These are phyloP conservation scores for Sicyos baderoa DNA, from an alignment of 306 rosid genomes.

Conservation along the genomic window DNA sequence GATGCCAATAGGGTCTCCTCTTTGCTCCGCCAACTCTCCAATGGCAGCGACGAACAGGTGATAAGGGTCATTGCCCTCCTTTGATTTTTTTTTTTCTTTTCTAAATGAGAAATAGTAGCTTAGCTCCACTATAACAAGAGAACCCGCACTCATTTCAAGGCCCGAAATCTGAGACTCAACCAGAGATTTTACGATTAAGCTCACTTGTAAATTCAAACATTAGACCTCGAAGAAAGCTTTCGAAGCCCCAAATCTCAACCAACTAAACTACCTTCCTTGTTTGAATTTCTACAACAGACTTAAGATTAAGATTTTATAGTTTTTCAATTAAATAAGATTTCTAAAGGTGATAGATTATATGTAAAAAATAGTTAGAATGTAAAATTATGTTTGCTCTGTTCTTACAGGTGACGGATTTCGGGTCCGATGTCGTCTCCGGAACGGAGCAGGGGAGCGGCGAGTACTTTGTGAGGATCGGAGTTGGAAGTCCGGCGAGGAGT, in stretches of 20 bases:
- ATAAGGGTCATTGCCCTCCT: not conserved
- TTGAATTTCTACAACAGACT: not conserved
- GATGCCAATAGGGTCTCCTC: constrained; percentile 48
- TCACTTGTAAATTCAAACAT: too few species aligned
- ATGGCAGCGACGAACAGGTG: constrained; percentile 3
- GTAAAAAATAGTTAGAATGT: not conserved
- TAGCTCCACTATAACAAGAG: too few species aligned
- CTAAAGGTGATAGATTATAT: not conserved
- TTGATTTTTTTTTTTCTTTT: too few species aligned
- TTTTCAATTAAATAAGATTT: not conserved
- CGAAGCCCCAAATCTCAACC: too few species aligned
- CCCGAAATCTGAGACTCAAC: too few species aligned
- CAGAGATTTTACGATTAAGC: too few species aligned
- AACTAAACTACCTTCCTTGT: not conserved
- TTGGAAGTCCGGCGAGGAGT: constrained; percentile 65
- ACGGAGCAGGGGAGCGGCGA: constrained; percentile 79
- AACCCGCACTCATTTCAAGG: too few species aligned
- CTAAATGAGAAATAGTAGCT: too few species aligned
- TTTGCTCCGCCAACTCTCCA: constrained; percentile 35
- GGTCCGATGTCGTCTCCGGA: constrained; percentile 76
- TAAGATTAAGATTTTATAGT: not conserved
- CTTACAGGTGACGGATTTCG: constrained; percentile 33
- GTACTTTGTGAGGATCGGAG: constrained; percentile 67
- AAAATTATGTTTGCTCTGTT: not conserved
- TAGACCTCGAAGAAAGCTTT: too few species aligned